A percentile compares a stretch with the other conserved stretches of the same genome.
Evolutionary conservation across 1,284 basidiomycete genomes (phyloP).

Genomic region (Cryptococcus sp.): DNA sequence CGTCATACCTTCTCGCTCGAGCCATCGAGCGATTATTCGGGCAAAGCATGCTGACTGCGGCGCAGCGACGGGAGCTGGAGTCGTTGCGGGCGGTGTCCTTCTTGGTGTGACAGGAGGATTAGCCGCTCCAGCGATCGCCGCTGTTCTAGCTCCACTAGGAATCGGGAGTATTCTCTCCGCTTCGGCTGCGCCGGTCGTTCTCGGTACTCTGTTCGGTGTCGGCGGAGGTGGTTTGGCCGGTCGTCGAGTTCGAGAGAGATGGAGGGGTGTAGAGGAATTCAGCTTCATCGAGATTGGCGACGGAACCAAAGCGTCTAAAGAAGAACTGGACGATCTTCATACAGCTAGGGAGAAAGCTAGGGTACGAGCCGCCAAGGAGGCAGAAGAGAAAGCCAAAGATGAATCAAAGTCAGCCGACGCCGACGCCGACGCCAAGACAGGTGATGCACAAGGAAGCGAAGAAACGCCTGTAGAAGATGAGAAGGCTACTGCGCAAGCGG

Average conservation of each 20-base stretch:
- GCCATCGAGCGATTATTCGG: not conserved
- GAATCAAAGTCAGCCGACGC: not conserved
- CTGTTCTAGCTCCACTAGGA: slow-evolving; percentile 55
- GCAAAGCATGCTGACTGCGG: not conserved
- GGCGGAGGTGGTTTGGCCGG: slow-evolving; percentile 58
- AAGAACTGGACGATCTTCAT: slow-evolving; percentile 44
- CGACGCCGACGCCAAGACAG: slow-evolving; percentile 5
- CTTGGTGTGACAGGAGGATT: slow-evolving; percentile 60
- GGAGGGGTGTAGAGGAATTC: slow-evolving; percentile 58
- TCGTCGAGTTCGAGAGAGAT: slow-evolving; percentile 56
- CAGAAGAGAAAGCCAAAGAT: slow-evolving; percentile 9
- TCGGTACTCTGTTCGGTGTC: slow-evolving; percentile 59
- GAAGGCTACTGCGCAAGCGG: slow-evolving; percentile 16
- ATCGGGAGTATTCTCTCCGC: slow-evolving; percentile 53
- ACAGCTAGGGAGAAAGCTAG: slow-evolving; percentile 26
- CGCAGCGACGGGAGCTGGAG: slow-evolving; percentile 56
- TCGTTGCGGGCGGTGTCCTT: slow-evolving; percentile 53
- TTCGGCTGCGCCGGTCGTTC: slow-evolving; percentile 55
- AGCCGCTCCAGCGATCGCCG: slow-evolving; percentile 58
- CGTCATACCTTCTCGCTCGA: not conserved
- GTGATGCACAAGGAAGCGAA: slow-evolving; percentile 7
- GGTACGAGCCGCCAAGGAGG: slow-evolving; percentile 18
- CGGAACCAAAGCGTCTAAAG: slow-evolving; percentile 39
- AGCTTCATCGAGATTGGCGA: slow-evolving; percentile 55
- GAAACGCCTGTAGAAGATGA: slow-evolving; percentile 11